Evolutionary conservation across 176 grass and related monocot species (phyloP), one percentile per base, ranked within the genome.

Genomic region (Hyparrhenia diplandra): DNA sequence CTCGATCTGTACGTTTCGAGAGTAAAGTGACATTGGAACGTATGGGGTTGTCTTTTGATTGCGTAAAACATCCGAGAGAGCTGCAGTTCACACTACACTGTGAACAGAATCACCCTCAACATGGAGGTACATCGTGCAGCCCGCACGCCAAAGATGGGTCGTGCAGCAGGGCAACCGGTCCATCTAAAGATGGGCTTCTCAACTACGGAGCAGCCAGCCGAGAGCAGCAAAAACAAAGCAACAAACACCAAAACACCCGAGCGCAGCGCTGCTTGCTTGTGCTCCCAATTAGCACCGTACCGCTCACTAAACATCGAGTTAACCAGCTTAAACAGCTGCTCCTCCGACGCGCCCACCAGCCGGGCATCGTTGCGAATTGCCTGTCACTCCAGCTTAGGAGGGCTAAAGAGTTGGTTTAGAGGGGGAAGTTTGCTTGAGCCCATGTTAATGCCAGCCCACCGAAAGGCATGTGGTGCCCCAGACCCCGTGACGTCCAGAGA

Each of bases 1-100:
- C 68, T 94, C 81, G n/a, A n/a, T n/a, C n/a, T n/a, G n/a, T n/a
- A n/a, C 29, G 60, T 83, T 85, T 98, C 95, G 0, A 79, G 88
- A 67, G 60, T 85, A 70, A 92, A 94, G 71, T 93, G 84, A 10
- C 61, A 75, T 36, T 90, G 69, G 75, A 83, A 84, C 17, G 61
- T 45, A 71, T 34, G 54, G 12, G 41, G 67, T 62, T 80, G 43
- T 73, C 67, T 72, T 42, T 41, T 70, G 39, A 57, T 71, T 17
- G 10, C 41, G 47, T 81, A n/a, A 54, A 6, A 6, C 73, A 60
- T 75, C 58, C 32, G 70, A 76, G 63, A 54, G n/a, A n/a, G n/a
- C n/a, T n/a, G n/a, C n/a, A n/a, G n/a, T 84, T 75, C 75, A 88
- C 76, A 83, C 87, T 68, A 94, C 86, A 12, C 65, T 82, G 76